These are phyloP conservation scores for Yamadazyma olivae DNA, from an alignment of 805 yeast species.

Conservation along the genomic window DNA sequence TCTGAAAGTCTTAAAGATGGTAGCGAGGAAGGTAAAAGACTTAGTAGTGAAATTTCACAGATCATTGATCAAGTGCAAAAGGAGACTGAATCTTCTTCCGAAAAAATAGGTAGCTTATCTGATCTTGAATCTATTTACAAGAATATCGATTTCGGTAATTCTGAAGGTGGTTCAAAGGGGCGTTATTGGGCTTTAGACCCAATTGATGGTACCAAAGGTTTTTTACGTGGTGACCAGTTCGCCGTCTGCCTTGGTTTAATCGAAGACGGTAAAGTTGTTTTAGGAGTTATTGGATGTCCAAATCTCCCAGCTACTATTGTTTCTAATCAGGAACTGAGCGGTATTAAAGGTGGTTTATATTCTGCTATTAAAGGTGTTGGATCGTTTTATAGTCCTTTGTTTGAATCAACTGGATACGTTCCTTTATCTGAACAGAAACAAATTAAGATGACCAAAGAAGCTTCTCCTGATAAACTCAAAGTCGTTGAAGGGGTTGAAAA, in stretches of 20 bases:
- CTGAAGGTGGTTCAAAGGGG: conserved; percentile 73
- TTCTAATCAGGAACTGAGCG: conserved; percentile 32
- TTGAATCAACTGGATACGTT: conserved; percentile 30
- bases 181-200: conserved; percentile 98
- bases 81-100: conserved; percentile 30
- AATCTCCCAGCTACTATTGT: conserved; percentile 61
- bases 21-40: conserved; percentile 38
- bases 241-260: conserved; percentile 93
- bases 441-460: conserved; percentile 52
- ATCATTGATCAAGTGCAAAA: conserved; percentile 56
- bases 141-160: conserved; percentile 76
- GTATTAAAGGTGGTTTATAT: conserved; percentile 64
- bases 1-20: conserved; percentile 56
- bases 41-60: conserved; percentile 54
- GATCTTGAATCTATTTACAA: conserved; percentile 50
- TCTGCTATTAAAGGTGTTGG: conserved; percentile 70
- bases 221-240: conserved; percentile 92
- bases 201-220: conserved; percentile 96
- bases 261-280: conserved; percentile 76
- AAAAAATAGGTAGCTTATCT: conserved; percentile 40
- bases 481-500: conserved; percentile 94
- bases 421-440: conserved; percentile 27
- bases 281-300: conserved; percentile 97
- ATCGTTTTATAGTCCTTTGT: conserved; percentile 51
- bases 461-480: conserved; percentile 48